phyloP scores from a whole-genome alignment of 2,329 filamentous ascomycete species.

The Sarocladium brachiariae region DNA sequence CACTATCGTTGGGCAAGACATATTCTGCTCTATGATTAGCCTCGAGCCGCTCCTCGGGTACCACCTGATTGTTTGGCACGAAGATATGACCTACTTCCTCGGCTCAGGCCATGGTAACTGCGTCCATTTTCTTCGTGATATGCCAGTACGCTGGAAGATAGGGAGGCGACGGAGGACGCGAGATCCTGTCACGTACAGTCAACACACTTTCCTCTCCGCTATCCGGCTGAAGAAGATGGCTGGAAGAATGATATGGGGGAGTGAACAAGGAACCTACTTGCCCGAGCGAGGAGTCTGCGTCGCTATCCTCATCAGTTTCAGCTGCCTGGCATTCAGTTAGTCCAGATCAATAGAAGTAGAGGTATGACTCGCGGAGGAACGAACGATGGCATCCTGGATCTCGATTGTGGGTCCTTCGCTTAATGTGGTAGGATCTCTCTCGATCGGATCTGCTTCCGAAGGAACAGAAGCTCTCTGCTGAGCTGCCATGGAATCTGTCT shows the following conservation, averaged over 20 bases:
- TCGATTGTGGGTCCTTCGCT: conserved; percentile 8
- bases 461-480: not conserved
- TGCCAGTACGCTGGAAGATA: conserved; percentile 12
- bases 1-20: conserved; percentile 20
- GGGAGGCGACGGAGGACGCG: conserved; percentile 11
- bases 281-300: conserved; percentile 11
- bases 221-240: no score
- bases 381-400: conserved; percentile 11
- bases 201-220: not conserved
- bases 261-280: not conserved
- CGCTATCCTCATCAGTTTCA: conserved; percentile 10
- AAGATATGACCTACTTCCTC: conserved; percentile 15
- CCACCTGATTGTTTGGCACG: not conserved
- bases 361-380: not conserved
- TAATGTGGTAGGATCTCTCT: not conserved
- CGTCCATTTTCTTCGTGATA: conserved; percentile 16
- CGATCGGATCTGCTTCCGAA: not conserved
- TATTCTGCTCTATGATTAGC: conserved; percentile 15
- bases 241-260: no score
- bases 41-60: not conserved
- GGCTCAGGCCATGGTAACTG: conserved; percentile 16
- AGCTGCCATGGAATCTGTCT: not conserved
- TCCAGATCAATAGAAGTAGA: no score
- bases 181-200: not conserved
- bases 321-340: conserved; percentile 4